These are phyloP conservation scores for Trichoderma erinaceum DNA, from an alignment of 495 filamentous ascomycete genomes.

Conservation along the genomic window DNA sequence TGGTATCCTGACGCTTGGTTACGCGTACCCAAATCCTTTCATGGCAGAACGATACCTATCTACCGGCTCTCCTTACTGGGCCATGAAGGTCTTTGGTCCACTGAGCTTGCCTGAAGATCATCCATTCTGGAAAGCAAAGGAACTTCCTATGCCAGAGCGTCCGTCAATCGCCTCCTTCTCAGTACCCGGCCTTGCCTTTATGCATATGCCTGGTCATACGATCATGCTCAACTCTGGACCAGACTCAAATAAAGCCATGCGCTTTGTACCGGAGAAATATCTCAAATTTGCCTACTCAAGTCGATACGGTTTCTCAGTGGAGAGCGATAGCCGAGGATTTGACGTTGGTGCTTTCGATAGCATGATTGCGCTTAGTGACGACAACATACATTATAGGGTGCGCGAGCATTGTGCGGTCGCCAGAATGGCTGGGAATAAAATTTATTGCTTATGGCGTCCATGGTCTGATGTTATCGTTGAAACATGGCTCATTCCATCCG, in stretches of 20 bases:
- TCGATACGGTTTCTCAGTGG: neutral
- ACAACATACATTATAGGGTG: neutral
- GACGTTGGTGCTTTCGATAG: neutral
- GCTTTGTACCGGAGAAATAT: conserved; percentile 10
- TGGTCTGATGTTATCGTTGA: neutral
- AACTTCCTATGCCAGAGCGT: neutral
- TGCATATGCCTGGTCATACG: conserved; percentile 5
- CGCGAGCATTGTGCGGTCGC: neutral
- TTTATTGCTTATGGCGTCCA: neutral
- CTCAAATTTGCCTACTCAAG: neutral
- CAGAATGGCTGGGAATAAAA: neutral
- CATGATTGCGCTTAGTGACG: neutral
- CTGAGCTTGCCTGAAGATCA: conserved; percentile 6
- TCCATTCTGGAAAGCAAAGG: conserved; percentile 1
- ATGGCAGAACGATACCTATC: neutral
- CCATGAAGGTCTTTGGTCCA: conserved; percentile 2
- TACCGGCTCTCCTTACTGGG: neutral
- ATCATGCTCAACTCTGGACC: conserved; percentile 1
- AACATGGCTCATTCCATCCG: conserved; percentile 5
- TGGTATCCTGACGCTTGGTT: neutral
- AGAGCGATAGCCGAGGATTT: conserved; percentile 7
- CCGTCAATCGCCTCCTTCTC: neutral
- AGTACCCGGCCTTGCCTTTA: neutral
- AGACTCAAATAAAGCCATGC: conserved; percentile 5
- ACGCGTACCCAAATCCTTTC: neutral